Base-by-base conservation (phyloP, 2,329 filamentous ascomycete genomes). In the Aspergillus pseudoterreus region DNA sequence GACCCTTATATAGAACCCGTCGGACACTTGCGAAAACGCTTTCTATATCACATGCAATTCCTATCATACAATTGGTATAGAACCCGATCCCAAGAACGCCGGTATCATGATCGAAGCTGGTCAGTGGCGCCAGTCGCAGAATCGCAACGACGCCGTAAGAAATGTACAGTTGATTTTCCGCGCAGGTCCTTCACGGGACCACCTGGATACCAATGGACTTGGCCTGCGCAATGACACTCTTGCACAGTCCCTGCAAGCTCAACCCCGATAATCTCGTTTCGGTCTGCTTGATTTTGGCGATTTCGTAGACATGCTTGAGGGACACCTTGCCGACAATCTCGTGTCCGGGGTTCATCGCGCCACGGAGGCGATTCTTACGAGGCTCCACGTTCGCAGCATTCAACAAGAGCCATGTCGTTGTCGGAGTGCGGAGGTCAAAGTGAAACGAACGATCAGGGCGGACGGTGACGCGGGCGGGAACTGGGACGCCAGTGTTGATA, bases 261-360 rank as follows among this genome's bases (percentile, higher is more conserved):
- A 90, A 68, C 2, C 87, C 88, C 2, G 87, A 90, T 56, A 92
- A 72, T 52, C 89, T 80, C 55, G 85, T 75, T 73, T 94, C 89
- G 48, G 81, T 77, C 60, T 90, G 87, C 81, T 99, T 99, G 67
- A 99, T 95, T 79, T 90, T 92, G 59, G 94, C 94, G 72, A 99
- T 97, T 76, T 97, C 92, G 75, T 91, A 97, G 19, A 99, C 78
- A 75, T 99, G 94, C 79, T 99, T 99, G 65, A 99, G 75, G 64
- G 87, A 94, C 50, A 99, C 81, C 3, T 83, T 87, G 52, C 92
- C 94, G n/a, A 95, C 83, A 6, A 77, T 83, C 61, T 95, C 90
- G 54, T 86, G 79, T 1, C 86, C 88, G 0, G 90, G 87, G 50
- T 84, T 87, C 65, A 78, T 79, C 0, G 91, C 88, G 11, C 91